phyloP scores from a whole-genome alignment of 2,329 filamentous ascomycete genomes.

The Hysterium pulicare region DNA sequence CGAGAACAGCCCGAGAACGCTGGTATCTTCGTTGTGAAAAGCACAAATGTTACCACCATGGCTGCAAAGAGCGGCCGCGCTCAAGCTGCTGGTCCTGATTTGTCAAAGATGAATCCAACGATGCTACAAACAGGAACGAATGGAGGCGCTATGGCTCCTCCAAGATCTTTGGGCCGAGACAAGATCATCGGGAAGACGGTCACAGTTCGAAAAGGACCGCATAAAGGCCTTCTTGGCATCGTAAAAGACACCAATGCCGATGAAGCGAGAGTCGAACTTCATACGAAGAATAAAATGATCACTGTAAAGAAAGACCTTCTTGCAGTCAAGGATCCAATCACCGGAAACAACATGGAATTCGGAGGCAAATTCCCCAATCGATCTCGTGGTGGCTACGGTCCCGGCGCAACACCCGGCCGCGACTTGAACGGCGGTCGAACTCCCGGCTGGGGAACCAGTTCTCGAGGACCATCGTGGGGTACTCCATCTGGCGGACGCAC shows the following conservation, averaged over 20 bases:
- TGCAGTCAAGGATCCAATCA: slow-evolving; percentile 77
- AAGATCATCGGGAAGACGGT: slow-evolving; percentile 87
- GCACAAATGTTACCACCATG: slow-evolving; percentile 81
- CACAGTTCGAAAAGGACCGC: slow-evolving; percentile 78
- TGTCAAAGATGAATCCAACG: slow-evolving; percentile 89
- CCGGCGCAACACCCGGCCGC: slow-evolving; percentile 31
- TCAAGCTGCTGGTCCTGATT: slow-evolving; percentile 68
- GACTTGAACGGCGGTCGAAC: slow-evolving; percentile 41
- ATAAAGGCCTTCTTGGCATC: slow-evolving; percentile 91
- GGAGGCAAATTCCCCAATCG: slow-evolving; percentile 33
- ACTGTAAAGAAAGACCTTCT: slow-evolving; percentile 78
- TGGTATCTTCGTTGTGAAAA: slow-evolving; percentile 82
- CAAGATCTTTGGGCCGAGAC: slow-evolving; percentile 73
- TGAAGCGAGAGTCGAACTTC: slow-evolving; percentile 84
- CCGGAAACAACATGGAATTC: slow-evolving; percentile 74
- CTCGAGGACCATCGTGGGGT: slow-evolving; percentile 52
- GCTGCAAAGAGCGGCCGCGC: slow-evolving; percentile 90
- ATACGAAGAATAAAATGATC: slow-evolving; percentile 90
- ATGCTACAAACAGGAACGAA: slow-evolving; percentile 60
- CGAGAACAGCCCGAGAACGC: slow-evolving; percentile 81
- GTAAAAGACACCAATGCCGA: slow-evolving; percentile 91
- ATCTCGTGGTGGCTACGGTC: slow-evolving; percentile 43
- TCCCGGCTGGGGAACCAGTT: slow-evolving; percentile 30
- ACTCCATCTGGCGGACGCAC: slow-evolving; percentile 45
- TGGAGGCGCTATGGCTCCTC: slow-evolving; percentile 60